phyloP scores from a whole-genome alignment of 306 rosid genomes.

The Astragalus glycyphyllos region DNA sequence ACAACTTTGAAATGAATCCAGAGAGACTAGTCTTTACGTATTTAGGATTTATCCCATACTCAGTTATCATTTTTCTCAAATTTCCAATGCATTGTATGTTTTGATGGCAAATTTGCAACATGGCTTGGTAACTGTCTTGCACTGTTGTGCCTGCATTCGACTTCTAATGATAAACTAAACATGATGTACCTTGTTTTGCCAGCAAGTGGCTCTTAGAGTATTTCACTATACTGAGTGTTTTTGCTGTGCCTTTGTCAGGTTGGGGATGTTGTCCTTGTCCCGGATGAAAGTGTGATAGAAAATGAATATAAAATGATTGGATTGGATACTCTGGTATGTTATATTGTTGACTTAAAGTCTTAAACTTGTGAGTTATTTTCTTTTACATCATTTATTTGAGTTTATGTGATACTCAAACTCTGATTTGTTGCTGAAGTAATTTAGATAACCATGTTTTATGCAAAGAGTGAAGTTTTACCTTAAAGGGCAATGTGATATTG shows the following conservation, averaged over 20 bases:
- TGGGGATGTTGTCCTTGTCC: slow-evolving; percentile 93
- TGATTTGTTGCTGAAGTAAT: slow-evolving; percentile 20
- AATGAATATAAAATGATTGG: slow-evolving; percentile 79
- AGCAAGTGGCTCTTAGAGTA: slow-evolving; percentile 8
- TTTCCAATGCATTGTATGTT: slow-evolving; percentile 14
- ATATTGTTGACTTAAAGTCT: slow-evolving; percentile 4
- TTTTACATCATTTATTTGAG: slow-evolving; percentile 21
- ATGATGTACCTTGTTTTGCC: slow-evolving; percentile 26
- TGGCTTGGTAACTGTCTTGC: slow-evolving; percentile 14
- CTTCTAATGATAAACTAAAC: slow-evolving; percentile 1
- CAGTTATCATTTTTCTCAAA: slow-evolving; percentile 1
- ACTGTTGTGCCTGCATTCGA: background rate
- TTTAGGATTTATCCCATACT: background rate
- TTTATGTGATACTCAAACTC: slow-evolving; percentile 3
- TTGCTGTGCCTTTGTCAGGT: slow-evolving; percentile 60
- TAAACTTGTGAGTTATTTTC: slow-evolving; percentile 11
- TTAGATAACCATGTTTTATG: slow-evolving; percentile 30
- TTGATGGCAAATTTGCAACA: slow-evolving; percentile 17
- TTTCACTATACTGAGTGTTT: slow-evolving; percentile 24
- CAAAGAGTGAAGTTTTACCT: slow-evolving; percentile 10
- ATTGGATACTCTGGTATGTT: slow-evolving; percentile 83
- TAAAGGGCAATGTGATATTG: background rate
- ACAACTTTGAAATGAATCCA: slow-evolving; percentile 17
- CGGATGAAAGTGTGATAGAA: slow-evolving; percentile 77
- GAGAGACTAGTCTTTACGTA: background rate